Percentiles rank a stretch among this genome's conserved stretches.
These are phyloP conservation scores for Claviceps cyperi DNA, from an alignment of 2,329 filamentous ascomycete species.

Conservation along the genomic window DNA sequence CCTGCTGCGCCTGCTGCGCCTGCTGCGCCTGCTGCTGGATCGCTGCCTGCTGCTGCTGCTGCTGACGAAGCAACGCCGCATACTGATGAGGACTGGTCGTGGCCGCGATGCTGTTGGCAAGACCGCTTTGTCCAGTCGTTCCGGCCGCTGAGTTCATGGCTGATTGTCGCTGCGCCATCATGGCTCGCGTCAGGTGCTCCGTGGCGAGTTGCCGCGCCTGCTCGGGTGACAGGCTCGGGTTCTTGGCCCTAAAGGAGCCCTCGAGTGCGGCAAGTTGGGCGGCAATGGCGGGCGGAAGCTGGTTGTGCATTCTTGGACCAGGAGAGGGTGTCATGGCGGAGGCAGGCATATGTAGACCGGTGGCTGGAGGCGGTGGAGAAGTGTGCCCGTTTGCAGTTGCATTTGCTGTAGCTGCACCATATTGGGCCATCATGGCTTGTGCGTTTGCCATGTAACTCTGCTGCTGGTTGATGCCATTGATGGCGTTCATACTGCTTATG, in stretches of 20 bases:
- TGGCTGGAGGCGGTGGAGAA: constrained; percentile 30
- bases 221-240: constrained; percentile 36
- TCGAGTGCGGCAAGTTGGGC: constrained; percentile 38
- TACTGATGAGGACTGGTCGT: constrained; percentile 44
- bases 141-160: constrained; percentile 43
- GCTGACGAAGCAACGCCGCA: constrained; percentile 41
- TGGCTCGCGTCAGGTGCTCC: constrained; percentile 31
- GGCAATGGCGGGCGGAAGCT: constrained; percentile 31
- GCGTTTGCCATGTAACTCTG: constrained; percentile 38
- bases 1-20: constrained; percentile 15
- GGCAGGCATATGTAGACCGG: constrained; percentile 31
- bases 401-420: constrained; percentile 17
- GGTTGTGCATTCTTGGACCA: constrained; percentile 25
- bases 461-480: constrained; percentile 33
- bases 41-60: constrained; percentile 34
- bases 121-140: constrained; percentile 29
- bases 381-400: constrained; percentile 20
- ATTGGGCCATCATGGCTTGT: constrained; percentile 37
- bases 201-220: constrained; percentile 36
- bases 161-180: constrained; percentile 34
- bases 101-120: constrained; percentile 32
- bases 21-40: constrained; percentile 16
- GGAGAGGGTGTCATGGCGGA: constrained; percentile 29
- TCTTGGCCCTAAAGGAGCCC: constrained; percentile 33
- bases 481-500: constrained; percentile 28